A percentile compares a stretch with the other conserved stretches of the same genome.
These are phyloP conservation scores for Chaetoceros muelleri DNA, from an alignment of 108 stramenopile species.

Conservation along the genomic window DNA sequence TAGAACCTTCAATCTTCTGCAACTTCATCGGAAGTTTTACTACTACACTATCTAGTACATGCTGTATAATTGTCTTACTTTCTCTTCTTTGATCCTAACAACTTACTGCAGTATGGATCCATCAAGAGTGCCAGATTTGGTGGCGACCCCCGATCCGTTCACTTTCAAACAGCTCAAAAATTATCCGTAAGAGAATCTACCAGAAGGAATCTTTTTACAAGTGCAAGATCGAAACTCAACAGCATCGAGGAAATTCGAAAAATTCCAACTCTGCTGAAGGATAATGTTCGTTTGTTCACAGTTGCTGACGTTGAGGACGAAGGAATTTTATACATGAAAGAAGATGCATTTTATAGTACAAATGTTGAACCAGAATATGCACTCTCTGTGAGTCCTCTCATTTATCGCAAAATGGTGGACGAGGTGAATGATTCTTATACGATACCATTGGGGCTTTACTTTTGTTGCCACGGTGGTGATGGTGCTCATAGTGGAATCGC, in stretches of 20 bases:
- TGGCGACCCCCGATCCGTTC: too few species aligned
- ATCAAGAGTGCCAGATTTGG: too few species aligned
- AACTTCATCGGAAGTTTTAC: too few species aligned
- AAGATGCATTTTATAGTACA: conserved; percentile 15
- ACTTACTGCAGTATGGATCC: too few species aligned
- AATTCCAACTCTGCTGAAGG: conserved; percentile 12
- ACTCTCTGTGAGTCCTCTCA: conserved; percentile 32
- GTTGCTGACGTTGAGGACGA: conserved; percentile 6
- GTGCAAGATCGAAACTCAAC: neutral
- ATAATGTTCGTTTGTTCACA: conserved; percentile 18
- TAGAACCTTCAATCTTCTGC: too few species aligned
- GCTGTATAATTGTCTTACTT: too few species aligned
- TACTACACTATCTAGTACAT: too few species aligned
- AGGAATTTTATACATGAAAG: conserved; percentile 16
- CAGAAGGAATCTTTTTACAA: neutral
- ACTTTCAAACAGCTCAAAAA: neutral
- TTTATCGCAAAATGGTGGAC: conserved; percentile 36
- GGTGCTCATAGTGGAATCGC: conserved; percentile 25
- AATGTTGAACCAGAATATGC: conserved; percentile 31
- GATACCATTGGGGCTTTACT: conserved; percentile 52
- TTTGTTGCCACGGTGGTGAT: conserved; percentile 57
- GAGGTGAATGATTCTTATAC: conserved; percentile 33
- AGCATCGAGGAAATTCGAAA: conserved; percentile 2
- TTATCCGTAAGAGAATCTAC: neutral
- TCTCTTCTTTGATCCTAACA: too few species aligned